Percentiles rank a stretch among this genome's conserved stretches.
Conservation (phyloP, 140 eudicot species). For the Cichorium intybus region DNA sequence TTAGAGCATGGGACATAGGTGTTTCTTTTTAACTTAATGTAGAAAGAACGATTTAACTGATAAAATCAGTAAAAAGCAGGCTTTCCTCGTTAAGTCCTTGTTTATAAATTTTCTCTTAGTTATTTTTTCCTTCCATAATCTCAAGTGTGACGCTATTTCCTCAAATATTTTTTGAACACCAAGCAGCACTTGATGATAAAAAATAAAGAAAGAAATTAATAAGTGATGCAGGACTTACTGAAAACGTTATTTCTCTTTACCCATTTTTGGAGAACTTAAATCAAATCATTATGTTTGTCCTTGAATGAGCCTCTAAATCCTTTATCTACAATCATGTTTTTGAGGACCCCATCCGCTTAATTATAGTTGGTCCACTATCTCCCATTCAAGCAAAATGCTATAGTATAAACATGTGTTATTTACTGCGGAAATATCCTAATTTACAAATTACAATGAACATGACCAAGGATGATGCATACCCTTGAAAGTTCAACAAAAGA, state of each 20-base stretch:
- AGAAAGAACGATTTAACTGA: too few relatives aligned
- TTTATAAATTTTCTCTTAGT: too few relatives aligned
- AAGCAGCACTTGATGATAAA: neutral
- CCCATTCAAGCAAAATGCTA: neutral
- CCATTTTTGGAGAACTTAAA: neutral
- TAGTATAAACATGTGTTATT: neutral
- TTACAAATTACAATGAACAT: neutral
- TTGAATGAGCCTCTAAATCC: slow-evolving; percentile 20
- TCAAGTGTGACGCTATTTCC: too few relatives aligned
- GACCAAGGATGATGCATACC: neutral
- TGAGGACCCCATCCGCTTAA: slow-evolving; percentile 1
- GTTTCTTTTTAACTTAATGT: too few relatives aligned
- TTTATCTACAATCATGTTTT: slow-evolving; percentile 6
- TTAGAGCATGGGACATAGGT: too few relatives aligned
- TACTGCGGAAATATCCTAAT: neutral
- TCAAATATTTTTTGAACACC: too few relatives aligned
- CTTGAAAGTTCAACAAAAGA: neutral
- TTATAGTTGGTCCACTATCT: neutral
- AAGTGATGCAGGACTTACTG: slow-evolving; percentile 6
- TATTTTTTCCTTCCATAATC: too few relatives aligned
- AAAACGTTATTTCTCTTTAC: neutral
- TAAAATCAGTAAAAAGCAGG: too few relatives aligned
- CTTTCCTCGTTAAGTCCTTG: too few relatives aligned
- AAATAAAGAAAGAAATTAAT: neutral
- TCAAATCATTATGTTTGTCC: slow-evolving; percentile 1